These are phyloP conservation scores for Sindora glabra DNA, from an alignment of 306 rosid species.

Conservation along the genomic window DNA sequence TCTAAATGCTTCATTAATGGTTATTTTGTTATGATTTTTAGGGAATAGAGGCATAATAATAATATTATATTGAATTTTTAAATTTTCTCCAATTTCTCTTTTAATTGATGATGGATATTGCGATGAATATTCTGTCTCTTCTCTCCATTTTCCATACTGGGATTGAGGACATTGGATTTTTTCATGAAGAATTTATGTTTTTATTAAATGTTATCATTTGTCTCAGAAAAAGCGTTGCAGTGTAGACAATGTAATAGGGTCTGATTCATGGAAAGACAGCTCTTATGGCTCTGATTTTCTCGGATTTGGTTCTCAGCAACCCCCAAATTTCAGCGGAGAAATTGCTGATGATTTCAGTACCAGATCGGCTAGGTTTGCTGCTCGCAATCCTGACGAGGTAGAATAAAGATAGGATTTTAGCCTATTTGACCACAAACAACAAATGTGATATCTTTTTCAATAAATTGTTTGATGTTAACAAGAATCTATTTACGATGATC, in stretches of 20 bases:
- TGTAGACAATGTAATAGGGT: slow-evolving; percentile 5
- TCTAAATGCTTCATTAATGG: background rate
- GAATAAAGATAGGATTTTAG: too few relatives aligned
- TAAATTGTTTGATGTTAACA: background rate
- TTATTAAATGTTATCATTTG: background rate
- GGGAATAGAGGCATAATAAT: too few relatives aligned
- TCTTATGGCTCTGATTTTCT: slow-evolving; percentile 21
- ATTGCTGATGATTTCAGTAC: slow-evolving; percentile 11
- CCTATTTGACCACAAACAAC: too few relatives aligned
- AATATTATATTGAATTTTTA: too few relatives aligned
- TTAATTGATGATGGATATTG: too few relatives aligned
- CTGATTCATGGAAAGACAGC: slow-evolving; percentile 16
- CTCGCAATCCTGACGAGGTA: slow-evolving; percentile 30
- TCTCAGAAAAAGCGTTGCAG: slow-evolving; percentile 49
- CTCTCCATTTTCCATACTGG: background rate
- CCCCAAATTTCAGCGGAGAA: slow-evolving; percentile 9
- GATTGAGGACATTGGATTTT: background rate
- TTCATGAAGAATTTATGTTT: background rate
- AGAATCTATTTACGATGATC: too few relatives aligned
- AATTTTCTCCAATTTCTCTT: too few relatives aligned
- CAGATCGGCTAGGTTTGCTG: background rate
- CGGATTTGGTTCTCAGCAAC: slow-evolving; percentile 20
- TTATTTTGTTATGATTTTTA: background rate
- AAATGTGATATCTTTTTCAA: too few relatives aligned
- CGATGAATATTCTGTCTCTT: background rate